phyloP scores from a whole-genome alignment of 768 basidiomycete genomes.

The Kwoniella mangroviensis region DNA sequence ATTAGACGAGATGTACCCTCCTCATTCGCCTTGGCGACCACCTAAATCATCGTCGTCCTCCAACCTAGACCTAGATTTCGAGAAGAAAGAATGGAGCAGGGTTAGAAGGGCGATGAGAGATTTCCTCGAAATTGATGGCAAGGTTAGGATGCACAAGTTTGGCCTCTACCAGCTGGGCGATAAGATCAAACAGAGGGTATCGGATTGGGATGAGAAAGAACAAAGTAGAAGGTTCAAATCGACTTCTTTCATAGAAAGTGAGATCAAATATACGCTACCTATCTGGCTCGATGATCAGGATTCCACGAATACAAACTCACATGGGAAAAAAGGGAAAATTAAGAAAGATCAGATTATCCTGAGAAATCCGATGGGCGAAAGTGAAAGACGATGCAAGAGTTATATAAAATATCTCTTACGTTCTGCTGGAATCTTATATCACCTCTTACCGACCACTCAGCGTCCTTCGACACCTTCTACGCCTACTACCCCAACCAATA shows the following conservation, averaged over 20 bases:
- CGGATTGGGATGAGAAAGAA: constrained; percentile 20
- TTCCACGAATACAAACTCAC: background rate
- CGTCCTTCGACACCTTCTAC: constrained; percentile 7
- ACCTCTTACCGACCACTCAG: constrained; percentile 26
- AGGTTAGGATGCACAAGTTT: constrained; percentile 56
- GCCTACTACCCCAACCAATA: constrained; percentile 3
- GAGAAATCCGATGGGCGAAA: constrained; percentile 34
- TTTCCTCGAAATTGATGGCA: constrained; percentile 58
- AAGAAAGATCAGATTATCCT: constrained; percentile 25
- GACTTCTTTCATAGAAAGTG: constrained; percentile 55
- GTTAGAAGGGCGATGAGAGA: constrained; percentile 51
- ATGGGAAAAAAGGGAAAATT: background rate
- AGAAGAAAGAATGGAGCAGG: constrained; percentile 43
- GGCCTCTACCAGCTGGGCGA: constrained; percentile 47
- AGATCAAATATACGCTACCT: constrained; percentile 57
- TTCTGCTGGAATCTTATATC: constrained; percentile 51
- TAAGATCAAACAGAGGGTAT: constrained; percentile 24
- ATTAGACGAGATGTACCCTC: constrained; percentile 49
- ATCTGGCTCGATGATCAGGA: constrained; percentile 31
- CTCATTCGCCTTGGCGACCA: constrained; percentile 27
- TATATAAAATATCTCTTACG: constrained; percentile 56
- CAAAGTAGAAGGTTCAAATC: constrained; percentile 56
- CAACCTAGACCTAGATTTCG: constrained; percentile 27
- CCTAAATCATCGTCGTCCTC: constrained; percentile 5
- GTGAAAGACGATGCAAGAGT: constrained; percentile 41